Percentiles rank a stretch among this genome's conserved stretches.
Conservation (phyloP, 768 basidiomycete genomes). For the Boletus sensibilis region DNA sequence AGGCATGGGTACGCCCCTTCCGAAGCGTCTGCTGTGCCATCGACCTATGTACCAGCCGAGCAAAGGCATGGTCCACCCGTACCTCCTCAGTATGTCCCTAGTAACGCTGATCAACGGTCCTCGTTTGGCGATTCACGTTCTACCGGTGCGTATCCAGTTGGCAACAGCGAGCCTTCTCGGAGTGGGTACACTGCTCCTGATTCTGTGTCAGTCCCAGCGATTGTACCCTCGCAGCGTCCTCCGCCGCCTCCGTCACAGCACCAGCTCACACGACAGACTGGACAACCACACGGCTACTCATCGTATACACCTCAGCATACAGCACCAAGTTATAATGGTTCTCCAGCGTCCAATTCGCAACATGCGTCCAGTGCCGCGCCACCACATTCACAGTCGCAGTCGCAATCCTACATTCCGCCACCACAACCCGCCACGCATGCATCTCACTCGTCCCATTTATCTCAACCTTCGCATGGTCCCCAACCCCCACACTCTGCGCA, state of each 20-base stretch:
- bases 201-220: slow-evolving; percentile 9
- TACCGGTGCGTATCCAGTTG: slow-evolving; percentile 13
- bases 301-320: slow-evolving; percentile 17
- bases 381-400: slow-evolving; percentile 23
- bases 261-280: slow-evolving; percentile 20
- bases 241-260: slow-evolving; percentile 16
- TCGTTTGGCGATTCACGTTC: slow-evolving; percentile 26
- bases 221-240: slow-evolving; percentile 22
- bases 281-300: slow-evolving; percentile 17
- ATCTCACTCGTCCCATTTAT: slow-evolving; percentile 10
- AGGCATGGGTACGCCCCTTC: slow-evolving; percentile 21
- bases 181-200: slow-evolving; percentile 18
- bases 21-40: slow-evolving; percentile 10
- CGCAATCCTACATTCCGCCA: slow-evolving; percentile 27
- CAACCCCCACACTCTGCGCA: slow-evolving; percentile 16
- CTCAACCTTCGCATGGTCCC: slow-evolving; percentile 18
- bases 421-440: slow-evolving; percentile 11
- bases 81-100: slow-evolving; percentile 16
- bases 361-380: slow-evolving; percentile 9
- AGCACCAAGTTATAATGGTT: slow-evolving; percentile 12
- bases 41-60: slow-evolving; percentile 20
- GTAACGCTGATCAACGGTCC: slow-evolving; percentile 16
- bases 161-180: slow-evolving; percentile 11
- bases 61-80: slow-evolving; percentile 19
- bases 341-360: slow-evolving; percentile 19